Evolutionary conservation across 306 rosid genomes (phyloP), one percentile per base, ranked within the genome.

Genomic region (Cicer chorassanicum): DNA sequence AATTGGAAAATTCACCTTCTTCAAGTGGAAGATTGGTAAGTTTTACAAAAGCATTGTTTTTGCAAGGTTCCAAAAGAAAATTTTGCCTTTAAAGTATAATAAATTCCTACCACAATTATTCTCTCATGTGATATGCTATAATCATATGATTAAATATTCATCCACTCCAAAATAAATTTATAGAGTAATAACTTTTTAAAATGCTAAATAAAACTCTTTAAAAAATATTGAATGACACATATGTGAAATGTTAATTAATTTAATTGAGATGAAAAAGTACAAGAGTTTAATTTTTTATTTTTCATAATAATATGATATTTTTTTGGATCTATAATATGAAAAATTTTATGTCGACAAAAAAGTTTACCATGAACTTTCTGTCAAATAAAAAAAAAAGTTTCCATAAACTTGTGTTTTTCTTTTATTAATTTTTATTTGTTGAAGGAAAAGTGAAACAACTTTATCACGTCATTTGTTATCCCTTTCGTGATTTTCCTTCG

Each of bases 361-460:
- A 21, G 29, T 21, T 21, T 21, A 21, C 29, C 29, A 21, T 21
- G 1, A 21, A 21, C 29, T 21, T 21, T 21, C 1, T 21, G 29
- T 21, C 29, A 21, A 21, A 21, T 21, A 21, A 21, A 21, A 21
- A 1, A 21, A 21, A 21, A 21, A 0, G 29, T 21, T 21, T 21
- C 56, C 56, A n/a, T 14, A 51, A 51, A 51, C 6, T n/a, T 51
- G 24, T 15, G 21, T 6, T 15, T 70, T 55, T 16, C 65, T 38
- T 19, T n/a, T 53, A 55, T 65, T 13, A 19, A 12, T 51, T 42
- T 43, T 51, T n/a, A 53, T 43, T 41, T 76, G 57, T 24, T 65
- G 59, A 19, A 34, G 19, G 15, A 16, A 77, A 78, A 78, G 81
- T 19, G 54, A 68, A 69, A 39, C 55, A 68, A 7, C 81, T 68